Conservation (phyloP, 257 asterid species). For the Penstemon davidsonii region DNA sequence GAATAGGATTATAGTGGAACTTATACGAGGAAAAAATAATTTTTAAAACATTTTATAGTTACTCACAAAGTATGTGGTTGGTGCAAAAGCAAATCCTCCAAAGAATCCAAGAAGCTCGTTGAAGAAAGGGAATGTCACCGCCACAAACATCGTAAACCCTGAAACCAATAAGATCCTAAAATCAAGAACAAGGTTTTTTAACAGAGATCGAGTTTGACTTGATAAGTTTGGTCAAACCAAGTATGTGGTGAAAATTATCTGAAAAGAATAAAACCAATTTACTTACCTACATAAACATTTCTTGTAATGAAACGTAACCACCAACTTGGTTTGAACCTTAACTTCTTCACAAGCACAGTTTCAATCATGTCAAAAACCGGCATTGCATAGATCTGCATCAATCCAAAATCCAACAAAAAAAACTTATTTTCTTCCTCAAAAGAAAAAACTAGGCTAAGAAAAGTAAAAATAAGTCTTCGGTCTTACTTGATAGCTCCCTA, state of each 20-base stretch:
- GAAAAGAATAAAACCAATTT: too few species aligned
- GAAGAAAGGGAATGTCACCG: constrained; percentile 40
- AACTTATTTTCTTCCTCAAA: neutral
- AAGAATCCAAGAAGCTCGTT: constrained; percentile 38
- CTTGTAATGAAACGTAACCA: constrained; percentile 29
- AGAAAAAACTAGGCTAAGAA: too few species aligned
- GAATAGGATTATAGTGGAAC: too few species aligned
- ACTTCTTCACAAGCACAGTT: constrained; percentile 30
- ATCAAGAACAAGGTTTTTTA: neutral
- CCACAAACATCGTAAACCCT: constrained; percentile 39
- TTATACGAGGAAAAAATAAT: too few species aligned
- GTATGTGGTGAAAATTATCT: neutral
- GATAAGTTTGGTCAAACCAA: neutral
- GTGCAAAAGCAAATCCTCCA: constrained; percentile 43
- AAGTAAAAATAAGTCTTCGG: too few species aligned
- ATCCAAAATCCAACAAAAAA: neutral
- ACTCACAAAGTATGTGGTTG: constrained; percentile 41
- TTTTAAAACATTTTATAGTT: neutral
- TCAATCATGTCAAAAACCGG: constrained; percentile 37
- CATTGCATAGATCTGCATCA: constrained; percentile 31
- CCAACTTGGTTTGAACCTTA: constrained; percentile 27
- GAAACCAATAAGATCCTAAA: neutral
- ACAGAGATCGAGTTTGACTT: too few species aligned
- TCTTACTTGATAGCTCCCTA: constrained; percentile 28
- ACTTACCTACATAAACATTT: constrained; percentile 32